Conservation (phyloP, 2,329 filamentous ascomycete species). For the Colletotrichum noveboracense region DNA sequence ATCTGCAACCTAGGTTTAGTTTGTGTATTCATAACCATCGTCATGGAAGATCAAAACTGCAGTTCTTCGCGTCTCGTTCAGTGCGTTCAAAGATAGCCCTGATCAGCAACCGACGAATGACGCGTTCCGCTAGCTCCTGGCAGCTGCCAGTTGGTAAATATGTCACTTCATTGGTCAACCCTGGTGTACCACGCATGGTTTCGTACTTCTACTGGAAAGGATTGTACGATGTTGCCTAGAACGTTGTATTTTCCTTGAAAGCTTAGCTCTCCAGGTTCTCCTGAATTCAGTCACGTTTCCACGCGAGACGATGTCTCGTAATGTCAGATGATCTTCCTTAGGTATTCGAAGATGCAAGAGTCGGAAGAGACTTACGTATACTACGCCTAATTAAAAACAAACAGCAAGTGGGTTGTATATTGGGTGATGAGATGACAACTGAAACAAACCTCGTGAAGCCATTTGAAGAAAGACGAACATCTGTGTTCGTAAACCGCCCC, state of each 20-base stretch:
- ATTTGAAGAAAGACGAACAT: not conserved
- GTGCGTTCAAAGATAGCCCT: not conserved
- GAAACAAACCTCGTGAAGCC: not conserved
- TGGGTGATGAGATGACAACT: not conserved
- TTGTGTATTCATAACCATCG: conserved; percentile 17
- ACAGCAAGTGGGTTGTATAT: not conserved
- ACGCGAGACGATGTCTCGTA: not conserved
- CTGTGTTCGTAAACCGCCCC: not conserved
- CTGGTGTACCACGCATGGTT: not conserved
- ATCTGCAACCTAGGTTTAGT: not conserved
- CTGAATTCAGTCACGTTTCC: not conserved
- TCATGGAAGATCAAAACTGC: not conserved
- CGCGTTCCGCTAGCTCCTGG: not conserved
- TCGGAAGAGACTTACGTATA: not conserved
- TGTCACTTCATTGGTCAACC: not conserved
- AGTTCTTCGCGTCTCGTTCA: not conserved
- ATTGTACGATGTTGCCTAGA: no score
- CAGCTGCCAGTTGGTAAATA: not conserved
- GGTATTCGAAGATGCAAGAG: not conserved
- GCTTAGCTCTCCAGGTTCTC: not conserved
- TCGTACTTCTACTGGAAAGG: not conserved
- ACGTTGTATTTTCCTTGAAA: no score
- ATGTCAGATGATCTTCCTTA: no score
- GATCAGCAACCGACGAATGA: not conserved
- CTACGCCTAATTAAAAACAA: not conserved